Conservation (phyloP, 1,139 yeast genomes). For the Yamadazyma pseudoaaseri region DNA sequence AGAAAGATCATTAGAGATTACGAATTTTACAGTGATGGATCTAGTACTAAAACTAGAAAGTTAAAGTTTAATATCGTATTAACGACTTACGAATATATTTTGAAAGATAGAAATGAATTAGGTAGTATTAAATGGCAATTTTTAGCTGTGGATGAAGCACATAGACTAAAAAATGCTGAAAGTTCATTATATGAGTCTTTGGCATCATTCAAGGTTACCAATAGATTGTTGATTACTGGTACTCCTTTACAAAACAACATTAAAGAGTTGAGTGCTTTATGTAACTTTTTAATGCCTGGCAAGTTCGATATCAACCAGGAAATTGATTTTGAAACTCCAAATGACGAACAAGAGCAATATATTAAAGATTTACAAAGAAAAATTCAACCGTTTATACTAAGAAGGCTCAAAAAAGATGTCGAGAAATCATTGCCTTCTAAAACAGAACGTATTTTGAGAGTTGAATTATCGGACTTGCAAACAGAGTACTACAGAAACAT, state of each 20-base stretch:
- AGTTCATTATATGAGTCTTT: constrained; percentile 89
- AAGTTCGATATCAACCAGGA: constrained; percentile 86
- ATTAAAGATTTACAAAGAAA: constrained; percentile 81
- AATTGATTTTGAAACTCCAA: constrained; percentile 89
- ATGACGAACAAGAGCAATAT: constrained; percentile 81
- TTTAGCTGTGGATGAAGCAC: constrained; percentile 98
- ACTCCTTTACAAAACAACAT: constrained; percentile 96
- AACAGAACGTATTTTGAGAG: constrained; percentile 91
- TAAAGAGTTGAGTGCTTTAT: constrained; percentile 91
- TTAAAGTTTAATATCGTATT: constrained; percentile 84
- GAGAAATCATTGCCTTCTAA: constrained; percentile 95
- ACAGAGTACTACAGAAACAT: constrained; percentile 94
- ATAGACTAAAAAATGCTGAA: constrained; percentile 90
- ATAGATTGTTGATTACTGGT: constrained; percentile 91
- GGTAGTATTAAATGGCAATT: constrained; percentile 93
- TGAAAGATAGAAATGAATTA: constrained; percentile 79
- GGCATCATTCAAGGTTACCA: constrained; percentile 75
- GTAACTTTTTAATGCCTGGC: constrained; percentile 96
- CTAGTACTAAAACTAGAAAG: constrained; percentile 41
- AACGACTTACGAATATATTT: constrained; percentile 93
- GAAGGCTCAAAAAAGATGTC: constrained; percentile 94
- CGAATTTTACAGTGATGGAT: constrained; percentile 57
- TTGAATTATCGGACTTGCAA: constrained; percentile 91
- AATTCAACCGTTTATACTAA: constrained; percentile 85
- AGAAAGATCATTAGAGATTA: constrained; percentile 78